A percentile compares a stretch with the other conserved stretches of the same genome.
Conservation (phyloP, 164 flowering plant genomes). For the Magnolia changhungtana region DNA sequence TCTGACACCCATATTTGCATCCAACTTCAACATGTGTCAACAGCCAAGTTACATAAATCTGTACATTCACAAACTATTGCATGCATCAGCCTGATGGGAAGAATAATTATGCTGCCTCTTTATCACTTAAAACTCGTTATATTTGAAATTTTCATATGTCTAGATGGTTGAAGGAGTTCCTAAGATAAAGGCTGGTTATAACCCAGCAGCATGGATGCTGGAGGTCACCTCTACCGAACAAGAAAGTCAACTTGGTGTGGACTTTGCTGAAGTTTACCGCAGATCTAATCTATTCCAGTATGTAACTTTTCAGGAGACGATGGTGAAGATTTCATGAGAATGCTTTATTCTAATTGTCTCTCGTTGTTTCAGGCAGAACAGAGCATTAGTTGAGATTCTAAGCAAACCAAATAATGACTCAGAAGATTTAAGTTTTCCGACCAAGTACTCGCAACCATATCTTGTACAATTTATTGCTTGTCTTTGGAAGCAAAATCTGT, state of each 20-base stretch:
- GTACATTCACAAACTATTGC: too few species aligned
- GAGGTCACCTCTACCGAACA: conserved; percentile 77
- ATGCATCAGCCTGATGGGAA: neutral
- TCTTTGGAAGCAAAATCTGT: conserved; percentile 92
- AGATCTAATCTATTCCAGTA: conserved; percentile 67
- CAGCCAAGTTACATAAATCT: too few species aligned
- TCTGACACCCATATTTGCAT: too few species aligned
- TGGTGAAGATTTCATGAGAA: neutral
- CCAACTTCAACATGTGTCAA: too few species aligned
- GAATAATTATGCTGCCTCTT: neutral
- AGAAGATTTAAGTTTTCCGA: conserved; percentile 71
- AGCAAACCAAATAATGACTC: conserved; percentile 57
- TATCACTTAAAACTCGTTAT: neutral
- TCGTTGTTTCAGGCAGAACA: conserved; percentile 53
- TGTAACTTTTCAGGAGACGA: conserved; percentile 18
- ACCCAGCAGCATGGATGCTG: conserved; percentile 98
- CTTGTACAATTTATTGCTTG: conserved; percentile 75
- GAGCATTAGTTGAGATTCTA: conserved; percentile 67
- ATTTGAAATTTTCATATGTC: neutral
- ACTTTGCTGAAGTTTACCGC: conserved; percentile 83
- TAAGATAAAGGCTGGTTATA: conserved; percentile 72
- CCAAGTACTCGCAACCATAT: conserved; percentile 67
- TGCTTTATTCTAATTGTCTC: neutral
- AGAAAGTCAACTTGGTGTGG: conserved; percentile 76
- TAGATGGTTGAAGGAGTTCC: conserved; percentile 85